Conservation (phyloP, 208 protist species). For the Phytomonas sp. region DNA sequence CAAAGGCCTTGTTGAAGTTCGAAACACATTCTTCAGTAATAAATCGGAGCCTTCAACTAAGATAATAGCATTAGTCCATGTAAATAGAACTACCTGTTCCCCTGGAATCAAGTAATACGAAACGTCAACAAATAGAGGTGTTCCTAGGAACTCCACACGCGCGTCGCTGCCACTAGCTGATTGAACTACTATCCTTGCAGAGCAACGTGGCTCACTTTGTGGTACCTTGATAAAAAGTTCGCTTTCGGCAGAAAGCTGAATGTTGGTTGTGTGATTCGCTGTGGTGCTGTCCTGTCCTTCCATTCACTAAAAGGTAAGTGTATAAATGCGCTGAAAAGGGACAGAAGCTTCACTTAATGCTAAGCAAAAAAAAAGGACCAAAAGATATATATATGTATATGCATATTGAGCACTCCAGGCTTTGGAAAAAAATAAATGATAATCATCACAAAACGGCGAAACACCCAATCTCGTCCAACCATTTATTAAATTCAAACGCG, state of each 20-base stretch:
- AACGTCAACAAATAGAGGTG: slow-evolving; percentile 55
- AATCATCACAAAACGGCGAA: background rate
- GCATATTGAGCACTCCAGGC: background rate
- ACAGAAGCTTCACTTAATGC: background rate
- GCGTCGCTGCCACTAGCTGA: slow-evolving; percentile 33
- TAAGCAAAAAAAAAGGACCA: slow-evolving; percentile 1
- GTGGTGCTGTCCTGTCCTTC: background rate
- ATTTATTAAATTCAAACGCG: background rate
- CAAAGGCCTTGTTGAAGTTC: slow-evolving; percentile 35
- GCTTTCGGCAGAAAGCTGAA: slow-evolving; percentile 21
- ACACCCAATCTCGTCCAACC: background rate
- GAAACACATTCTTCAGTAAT: slow-evolving; percentile 49
- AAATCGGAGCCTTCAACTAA: slow-evolving; percentile 51
- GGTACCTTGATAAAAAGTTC: slow-evolving; percentile 60
- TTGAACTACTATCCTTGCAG: slow-evolving; percentile 39
- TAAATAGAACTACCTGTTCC: slow-evolving; percentile 33
- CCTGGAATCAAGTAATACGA: slow-evolving; percentile 62
- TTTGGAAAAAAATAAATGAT: background rate
- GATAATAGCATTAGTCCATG: slow-evolving; percentile 52
- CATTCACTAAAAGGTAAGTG: background rate
- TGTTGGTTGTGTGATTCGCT: background rate
- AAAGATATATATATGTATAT: background rate
- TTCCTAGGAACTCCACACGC: slow-evolving; percentile 62
- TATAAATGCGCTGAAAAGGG: background rate
- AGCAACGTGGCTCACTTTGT: slow-evolving; percentile 31